Base-by-base conservation (phyloP, 1,284 basidiomycete genomes). In the Prillingera fragicola region DNA sequence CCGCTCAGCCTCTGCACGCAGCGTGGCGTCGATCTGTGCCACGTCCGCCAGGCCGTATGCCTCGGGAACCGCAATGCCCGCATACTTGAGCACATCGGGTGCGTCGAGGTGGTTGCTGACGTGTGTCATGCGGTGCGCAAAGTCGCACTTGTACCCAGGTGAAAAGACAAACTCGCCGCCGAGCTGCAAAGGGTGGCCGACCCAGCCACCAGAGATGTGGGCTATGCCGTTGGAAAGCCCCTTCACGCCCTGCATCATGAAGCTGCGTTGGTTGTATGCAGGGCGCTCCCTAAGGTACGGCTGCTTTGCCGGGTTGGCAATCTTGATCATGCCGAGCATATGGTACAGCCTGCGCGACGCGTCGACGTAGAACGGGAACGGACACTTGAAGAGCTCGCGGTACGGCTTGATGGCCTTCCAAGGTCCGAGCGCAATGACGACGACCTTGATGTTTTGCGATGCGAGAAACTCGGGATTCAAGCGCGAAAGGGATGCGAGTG, bases 101-200 rank as follows among this genome's bases (percentile, higher is more conserved):
- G 67, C 69, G 49, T 72, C 70, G 63, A 69, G 63, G 43, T 72
- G 70, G 50, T 72, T 58, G 18, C 59, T 60, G 8, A 58, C 63
- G 29, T 54, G 23, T 67, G 63, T 67, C 71, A 73, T 73, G 17
- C 70, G 60, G 43, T 72, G 70, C 3, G 69, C 68, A 45, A 71
- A 71, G 8, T 65, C 59, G 49, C 64, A 67, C n/a, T 54, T 55
- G 41, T 52, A 60, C 1, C 62, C 59, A 2, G 62, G 60, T 0
- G 49, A 46, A 13, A 71, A 48, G 24, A 70, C 54, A 45, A 70
- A 70, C 47, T 71, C 70, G 23, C 71, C 71, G 9, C 71, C 71
- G 3, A 72, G 59, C 41, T 72, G 71, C 4, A 55, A 55, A 10
- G 64, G 44, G 17, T 59, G 60, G 4, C 71, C 71, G 0, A 66